Conservation (phyloP, 2,329 filamentous ascomycete genomes). For the Penicillium capsulatum region DNA sequence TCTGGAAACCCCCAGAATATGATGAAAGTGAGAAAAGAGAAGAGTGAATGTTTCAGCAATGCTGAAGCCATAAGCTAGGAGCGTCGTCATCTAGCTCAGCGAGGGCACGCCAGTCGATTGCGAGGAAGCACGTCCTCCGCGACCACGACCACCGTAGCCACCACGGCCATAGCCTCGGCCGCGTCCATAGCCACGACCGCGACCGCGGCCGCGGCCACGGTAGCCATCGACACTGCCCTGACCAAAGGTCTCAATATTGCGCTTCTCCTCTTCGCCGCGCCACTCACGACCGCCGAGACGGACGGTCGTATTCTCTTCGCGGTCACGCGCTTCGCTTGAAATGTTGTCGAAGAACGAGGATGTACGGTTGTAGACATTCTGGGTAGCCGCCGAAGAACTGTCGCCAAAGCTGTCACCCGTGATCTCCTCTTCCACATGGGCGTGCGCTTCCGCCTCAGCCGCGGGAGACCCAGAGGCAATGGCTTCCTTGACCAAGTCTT, state of each 20-base stretch:
- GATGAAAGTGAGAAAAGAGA: no score
- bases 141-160: slow-evolving; percentile 38
- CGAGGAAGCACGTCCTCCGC: slow-evolving; percentile 38
- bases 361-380: slow-evolving; percentile 74
- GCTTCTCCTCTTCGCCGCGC: slow-evolving; percentile 86
- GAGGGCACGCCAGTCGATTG: slow-evolving; percentile 39
- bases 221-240: slow-evolving; percentile 92
- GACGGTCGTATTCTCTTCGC: slow-evolving; percentile 64
- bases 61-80: no score
- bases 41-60: no score
- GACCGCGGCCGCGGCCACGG: slow-evolving; percentile 73
- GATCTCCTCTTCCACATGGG: slow-evolving; percentile 34
- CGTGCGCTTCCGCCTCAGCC: slow-evolving; percentile 49
- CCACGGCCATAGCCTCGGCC: slow-evolving; percentile 41
- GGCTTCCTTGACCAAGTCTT: slow-evolving; percentile 82
- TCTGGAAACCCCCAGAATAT: slow-evolving; percentile 21
- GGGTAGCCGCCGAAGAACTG: slow-evolving; percentile 29
- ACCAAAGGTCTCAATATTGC: slow-evolving; percentile 96
- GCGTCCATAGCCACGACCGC: slow-evolving; percentile 48
- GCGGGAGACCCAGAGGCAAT: slow-evolving; percentile 71
- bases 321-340: slow-evolving; percentile 85
- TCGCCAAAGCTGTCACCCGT: slow-evolving; percentile 31
- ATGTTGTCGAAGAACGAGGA: slow-evolving; percentile 98
- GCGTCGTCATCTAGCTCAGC: slow-evolving; percentile 24
- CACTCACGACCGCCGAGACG: slow-evolving; percentile 79